Base-by-base conservation (phyloP, 768 basidiomycete species). In the Tulasnella sp. region DNA sequence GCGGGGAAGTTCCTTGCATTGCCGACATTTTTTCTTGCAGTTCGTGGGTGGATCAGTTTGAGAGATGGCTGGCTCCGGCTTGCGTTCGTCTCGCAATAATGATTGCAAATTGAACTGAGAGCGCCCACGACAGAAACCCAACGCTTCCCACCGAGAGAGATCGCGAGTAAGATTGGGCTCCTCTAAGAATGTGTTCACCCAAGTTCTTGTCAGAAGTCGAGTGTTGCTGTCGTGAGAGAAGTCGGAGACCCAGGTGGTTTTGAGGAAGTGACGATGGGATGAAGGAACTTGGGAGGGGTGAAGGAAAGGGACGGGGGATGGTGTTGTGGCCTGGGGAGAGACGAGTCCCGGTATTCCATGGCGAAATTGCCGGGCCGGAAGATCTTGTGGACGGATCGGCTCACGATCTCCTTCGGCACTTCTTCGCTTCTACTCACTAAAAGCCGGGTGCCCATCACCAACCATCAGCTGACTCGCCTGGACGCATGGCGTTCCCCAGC, bases 291-390 rank as follows among this genome's bases (percentile, higher is more conserved):
- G 12, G 19, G 49, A n/a, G 49, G n/a, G 49, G 49, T 19, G 19
- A 29, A 64, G 25, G 58, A 29, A 64, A 64, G 58, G 58, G 58
- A 64, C 58, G 58, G 58, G 31, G 58, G 58, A 64, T 64, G 58
- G 58, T 64, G 31, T 64, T 64, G 58, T 64, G 58, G 58, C 29
- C 58, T 64, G 58, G 58, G 58, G 58, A 64, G 58, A 64, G 29
- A 29, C 54, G 17, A 22, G 49, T 29, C 25, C 58, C 58, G 58
- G 58, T 34, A 29, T 64, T 64, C 58, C 58, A 64, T 64, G 58
- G 58, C 58, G 58, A 64, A 64, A 64, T 64, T 64, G 58, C 58
- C 58, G 58, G 58, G 58, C 58, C 58, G 58, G 58, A 64, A 64
- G 58, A 64, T 64, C 58, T 64, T 64, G 58, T 34, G 58, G 58